Conservation (phyloP, 306 rosid species). For the Vigna angularis region DNA sequence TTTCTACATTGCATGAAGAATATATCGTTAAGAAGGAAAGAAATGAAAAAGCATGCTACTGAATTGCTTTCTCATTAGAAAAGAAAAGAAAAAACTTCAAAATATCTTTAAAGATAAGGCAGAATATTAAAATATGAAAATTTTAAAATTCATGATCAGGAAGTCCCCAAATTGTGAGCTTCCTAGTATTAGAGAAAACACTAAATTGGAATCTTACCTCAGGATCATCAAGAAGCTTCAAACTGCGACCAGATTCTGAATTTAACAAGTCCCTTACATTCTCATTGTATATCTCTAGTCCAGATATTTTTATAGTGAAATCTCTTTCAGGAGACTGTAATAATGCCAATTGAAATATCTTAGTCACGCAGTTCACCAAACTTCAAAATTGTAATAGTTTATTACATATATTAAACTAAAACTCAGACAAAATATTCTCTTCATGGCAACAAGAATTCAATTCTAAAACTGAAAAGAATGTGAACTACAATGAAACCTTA, state of each 20-base stretch:
- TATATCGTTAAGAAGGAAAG: slow-evolving; percentile 8
- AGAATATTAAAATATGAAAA: slow-evolving; percentile 23
- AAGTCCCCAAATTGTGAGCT: slow-evolving; percentile 2
- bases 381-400: neutral
- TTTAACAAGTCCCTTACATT: slow-evolving; percentile 91
- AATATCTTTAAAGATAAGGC: neutral
- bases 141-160: slow-evolving; percentile 22
- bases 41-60: neutral
- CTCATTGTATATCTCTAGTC: slow-evolving; percentile 98
- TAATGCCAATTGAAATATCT: slow-evolving; percentile 36
- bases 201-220: slow-evolving; percentile 63
- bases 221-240: slow-evolving; percentile 96
- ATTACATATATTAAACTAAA: slow-evolving; percentile 6
- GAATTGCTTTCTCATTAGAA: neutral
- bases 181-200: neutral
- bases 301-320: slow-evolving; percentile 85
- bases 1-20: slow-evolving; percentile 64
- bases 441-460: slow-evolving; percentile 18
- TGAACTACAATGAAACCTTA: neutral
- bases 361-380: slow-evolving; percentile 5
- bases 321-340: slow-evolving; percentile 91
- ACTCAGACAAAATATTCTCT: slow-evolving; percentile 14
- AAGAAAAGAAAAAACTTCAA: neutral
- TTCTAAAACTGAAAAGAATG: neutral
- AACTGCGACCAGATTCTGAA: slow-evolving; percentile 87